Base-by-base conservation (phyloP, 148 eudicot species). In the Fallopia convolvulus region DNA sequence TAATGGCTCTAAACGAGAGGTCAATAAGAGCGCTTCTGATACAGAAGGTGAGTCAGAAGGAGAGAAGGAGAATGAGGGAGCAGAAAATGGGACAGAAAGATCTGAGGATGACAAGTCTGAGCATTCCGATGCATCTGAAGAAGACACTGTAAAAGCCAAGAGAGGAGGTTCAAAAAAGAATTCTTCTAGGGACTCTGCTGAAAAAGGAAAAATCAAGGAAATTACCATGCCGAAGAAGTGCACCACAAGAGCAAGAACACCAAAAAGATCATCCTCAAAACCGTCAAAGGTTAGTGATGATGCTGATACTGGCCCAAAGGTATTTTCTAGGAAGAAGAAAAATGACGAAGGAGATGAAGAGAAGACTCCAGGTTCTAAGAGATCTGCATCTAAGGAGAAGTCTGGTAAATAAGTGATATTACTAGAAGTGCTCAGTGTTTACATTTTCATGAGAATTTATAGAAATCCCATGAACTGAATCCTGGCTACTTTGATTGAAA, bases 251-350 rank as follows among this genome's bases (percentile, higher is more conserved):
- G 65, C 90, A 81, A 83, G 60, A 76, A 41, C 88, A 40, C 81
- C 89, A 12, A 76, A 77, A 55, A 93, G 86, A 76, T 84, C 93
- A 75, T 80, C 93, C 40, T 78, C 93, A 46, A 84, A 81, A 56
- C 80, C 30, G 74, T 77, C 89, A 41, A 88, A 85, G 87, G 84
- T 65, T 75, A 70, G 49, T 74, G 84, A 83, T 47, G 81, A 60
- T 17, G 74, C 78, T 78, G 91, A 84, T 68, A 39, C 44, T 48
- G 82, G 80, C 80, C 89, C 92, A 48, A 92, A 91, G 85, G 89
- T 86, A 30, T 87, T 85, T 74, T 86, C 93, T 18, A 86, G 88
- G 86, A 94, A 90, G 86, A 90, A 90, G 84, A 95, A 87, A 81
- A 79, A 71, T 41, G 92, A 86, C 75, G 88, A 85, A 77, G 79